Conservation (phyloP, 352 stramenopile species). For the Elongisporangium prolatum region DNA sequence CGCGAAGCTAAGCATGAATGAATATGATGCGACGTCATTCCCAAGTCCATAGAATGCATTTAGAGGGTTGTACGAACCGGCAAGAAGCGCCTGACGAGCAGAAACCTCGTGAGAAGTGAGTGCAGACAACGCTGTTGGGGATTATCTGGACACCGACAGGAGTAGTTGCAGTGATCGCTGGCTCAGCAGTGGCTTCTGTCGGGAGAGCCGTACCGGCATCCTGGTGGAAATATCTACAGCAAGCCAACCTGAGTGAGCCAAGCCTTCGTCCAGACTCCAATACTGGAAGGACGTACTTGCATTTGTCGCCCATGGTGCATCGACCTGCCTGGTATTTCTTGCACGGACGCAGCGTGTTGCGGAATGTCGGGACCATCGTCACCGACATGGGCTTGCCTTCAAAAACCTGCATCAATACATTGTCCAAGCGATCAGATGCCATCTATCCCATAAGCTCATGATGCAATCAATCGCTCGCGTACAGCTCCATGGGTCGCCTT, state of each 20-base stretch:
- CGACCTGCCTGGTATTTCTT: constrained; percentile 52
- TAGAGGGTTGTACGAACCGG: constrained; percentile 15
- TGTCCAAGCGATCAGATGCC: too few species aligned
- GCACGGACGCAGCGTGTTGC: constrained; percentile 34
- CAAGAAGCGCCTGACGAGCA: constrained; percentile 32
- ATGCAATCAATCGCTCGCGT: neutral
- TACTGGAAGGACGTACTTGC: constrained; percentile 45
- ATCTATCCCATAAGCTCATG: too few species aligned
- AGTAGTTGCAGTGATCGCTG: neutral
- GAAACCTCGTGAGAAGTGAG: constrained; percentile 45
- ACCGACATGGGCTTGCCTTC: constrained; percentile 50
- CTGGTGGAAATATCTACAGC: constrained; percentile 23
- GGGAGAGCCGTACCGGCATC: neutral
- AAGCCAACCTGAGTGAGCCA: neutral
- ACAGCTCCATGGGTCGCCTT: constrained; percentile 45
- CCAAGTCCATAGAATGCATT: too few species aligned
- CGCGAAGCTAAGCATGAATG: constrained; percentile 13
- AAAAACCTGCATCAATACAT: constrained; percentile 20
- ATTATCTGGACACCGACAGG: constrained; percentile 18
- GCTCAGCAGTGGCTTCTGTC: neutral
- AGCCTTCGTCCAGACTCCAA: neutral
- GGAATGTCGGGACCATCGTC: constrained; percentile 32
- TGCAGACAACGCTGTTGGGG: constrained; percentile 31
- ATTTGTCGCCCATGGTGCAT: constrained; percentile 55
- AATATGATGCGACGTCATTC: neutral